Evolutionary conservation across 352 stramenopile genomes (phyloP), one percentile per base, ranked within the genome.

Genomic region (Globisporangium splendens): DNA sequence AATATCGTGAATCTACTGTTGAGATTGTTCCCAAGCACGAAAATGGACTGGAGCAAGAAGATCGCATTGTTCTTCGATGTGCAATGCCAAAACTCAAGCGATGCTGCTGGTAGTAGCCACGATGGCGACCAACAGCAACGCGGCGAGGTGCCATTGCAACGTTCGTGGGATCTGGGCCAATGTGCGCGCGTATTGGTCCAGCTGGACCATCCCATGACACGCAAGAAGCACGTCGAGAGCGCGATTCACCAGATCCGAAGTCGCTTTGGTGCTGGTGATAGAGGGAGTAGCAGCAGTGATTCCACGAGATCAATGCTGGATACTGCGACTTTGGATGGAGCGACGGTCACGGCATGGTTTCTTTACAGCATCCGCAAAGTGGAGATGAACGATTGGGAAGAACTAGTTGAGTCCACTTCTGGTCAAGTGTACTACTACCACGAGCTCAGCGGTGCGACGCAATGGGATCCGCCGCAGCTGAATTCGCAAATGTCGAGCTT

Each of bases 351-450:
- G 5, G 22, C 44, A 20, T 89, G 79, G 79, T 54, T 82, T 22
- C 20, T 71, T 8, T 63, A 72, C 43, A 76, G 72, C 42, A 62
- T 78, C 6, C 65, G 67, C n/a, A 80, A 75, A 50, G 65, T 80
- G 2, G 73, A 79, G 21, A 70, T 80, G 55, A 52, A 58, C 1
- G 82, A 77, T 7, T 90, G 83, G 80, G 73, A 89, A 49, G 74
- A 89, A 42, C 50, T 82, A 11, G 55, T 71, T 1, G 75, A 87
- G 47, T 39, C 61, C 0, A 50, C 51, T 24, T 62, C 54, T 1
- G 74, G 75, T 7, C 70, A 84, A 13, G 63, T 62, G 50, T 90
- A 86, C 59, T 90, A 79, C 21, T 88, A 89, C 50, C 82, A 89
- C 56, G 75, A 88, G 51, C 55, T 76, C 1, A 67, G 69, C 20